Evolutionary conservation across 305 asterid species (phyloP).

Genomic region (Fraxinus baroniana): DNA sequence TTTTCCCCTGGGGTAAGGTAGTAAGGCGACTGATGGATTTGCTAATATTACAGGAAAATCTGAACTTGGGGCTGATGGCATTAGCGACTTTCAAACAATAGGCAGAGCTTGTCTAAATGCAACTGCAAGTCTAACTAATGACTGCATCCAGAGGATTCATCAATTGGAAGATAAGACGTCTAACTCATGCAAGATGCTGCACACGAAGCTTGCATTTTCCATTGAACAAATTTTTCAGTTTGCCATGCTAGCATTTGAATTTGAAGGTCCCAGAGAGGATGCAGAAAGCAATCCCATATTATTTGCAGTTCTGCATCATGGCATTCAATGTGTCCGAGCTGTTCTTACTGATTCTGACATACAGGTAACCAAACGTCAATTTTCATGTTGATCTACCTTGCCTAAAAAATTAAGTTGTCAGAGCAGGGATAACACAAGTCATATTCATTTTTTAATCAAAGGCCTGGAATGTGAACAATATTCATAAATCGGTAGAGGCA

Average conservation of each 20-base stretch:
- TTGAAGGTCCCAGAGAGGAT: slow-evolving; percentile 43
- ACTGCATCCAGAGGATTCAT: slow-evolving; percentile 67
- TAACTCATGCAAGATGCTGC: slow-evolving; percentile 58
- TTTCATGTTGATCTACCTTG: slow-evolving; percentile 20
- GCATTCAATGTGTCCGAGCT: slow-evolving; percentile 54
- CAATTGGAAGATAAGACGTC: slow-evolving; percentile 59
- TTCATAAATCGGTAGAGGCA: neutral
- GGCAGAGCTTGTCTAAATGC: slow-evolving; percentile 70
- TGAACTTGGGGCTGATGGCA: slow-evolving; percentile 49
- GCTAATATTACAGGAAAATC: slow-evolving; percentile 53
- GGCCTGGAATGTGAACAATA: neutral
- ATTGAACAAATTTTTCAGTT: slow-evolving; percentile 60
- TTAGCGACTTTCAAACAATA: slow-evolving; percentile 44
- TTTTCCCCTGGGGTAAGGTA: slow-evolving; percentile 14
- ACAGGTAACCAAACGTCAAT: slow-evolving; percentile 51
- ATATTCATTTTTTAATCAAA: neutral
- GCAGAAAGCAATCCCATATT: slow-evolving; percentile 51
- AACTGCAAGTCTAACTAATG: slow-evolving; percentile 51
- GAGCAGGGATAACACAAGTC: neutral
- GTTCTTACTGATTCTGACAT: slow-evolving; percentile 61
- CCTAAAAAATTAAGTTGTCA: slow-evolving; percentile 1
- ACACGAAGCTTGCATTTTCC: slow-evolving; percentile 72
- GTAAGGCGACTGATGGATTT: slow-evolving; percentile 22
- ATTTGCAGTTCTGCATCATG: slow-evolving; percentile 46
- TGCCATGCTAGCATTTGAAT: slow-evolving; percentile 60